These are phyloP conservation scores for Pyracantha coccinea DNA, from an alignment of 331 rosid genomes.

Conservation along the genomic window DNA sequence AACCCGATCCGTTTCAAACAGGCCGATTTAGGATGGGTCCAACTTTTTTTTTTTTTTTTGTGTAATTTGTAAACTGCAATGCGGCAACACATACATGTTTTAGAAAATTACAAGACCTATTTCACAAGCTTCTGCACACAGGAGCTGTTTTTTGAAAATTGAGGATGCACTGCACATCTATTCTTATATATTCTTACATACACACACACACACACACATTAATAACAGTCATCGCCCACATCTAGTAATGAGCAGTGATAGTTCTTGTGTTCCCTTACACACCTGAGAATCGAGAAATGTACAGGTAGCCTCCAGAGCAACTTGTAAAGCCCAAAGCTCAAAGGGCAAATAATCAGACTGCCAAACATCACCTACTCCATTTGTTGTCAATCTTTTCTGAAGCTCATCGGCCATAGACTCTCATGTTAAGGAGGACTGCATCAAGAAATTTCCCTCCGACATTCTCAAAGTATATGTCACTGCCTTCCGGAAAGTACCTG, in stretches of 20 bases:
- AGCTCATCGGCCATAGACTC: constrained; percentile 44
- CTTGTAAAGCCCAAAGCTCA: constrained; percentile 95
- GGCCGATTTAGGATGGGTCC: too few species aligned
- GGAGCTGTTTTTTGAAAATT: too few species aligned
- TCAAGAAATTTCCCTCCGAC: constrained; percentile 22
- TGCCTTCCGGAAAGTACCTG: constrained; percentile 23
- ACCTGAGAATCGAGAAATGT: constrained; percentile 98
- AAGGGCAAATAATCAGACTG: constrained; percentile 93
- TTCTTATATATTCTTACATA: too few species aligned
- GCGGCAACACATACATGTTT: too few species aligned
- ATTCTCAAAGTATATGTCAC: constrained; percentile 22
- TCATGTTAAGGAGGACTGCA: constrained; percentile 18
- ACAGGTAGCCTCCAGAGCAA: constrained; percentile 95
- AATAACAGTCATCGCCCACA: neutral
- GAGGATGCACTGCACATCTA: too few species aligned
- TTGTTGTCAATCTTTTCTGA: constrained; percentile 56
- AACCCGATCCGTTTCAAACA: too few species aligned
- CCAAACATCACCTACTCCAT: constrained; percentile 73
- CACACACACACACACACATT: too few species aligned
- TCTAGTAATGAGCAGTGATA: neutral
- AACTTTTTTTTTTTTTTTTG: too few species aligned
- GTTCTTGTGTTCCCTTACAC: constrained; percentile 18
- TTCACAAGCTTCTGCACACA: too few species aligned
- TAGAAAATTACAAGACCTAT: too few species aligned
- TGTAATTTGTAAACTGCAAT: too few species aligned